Percentiles rank a stretch among this genome's conserved stretches.
Conservation (phyloP, 768 basidiomycete genomes). For the Calocybe cyanea region DNA sequence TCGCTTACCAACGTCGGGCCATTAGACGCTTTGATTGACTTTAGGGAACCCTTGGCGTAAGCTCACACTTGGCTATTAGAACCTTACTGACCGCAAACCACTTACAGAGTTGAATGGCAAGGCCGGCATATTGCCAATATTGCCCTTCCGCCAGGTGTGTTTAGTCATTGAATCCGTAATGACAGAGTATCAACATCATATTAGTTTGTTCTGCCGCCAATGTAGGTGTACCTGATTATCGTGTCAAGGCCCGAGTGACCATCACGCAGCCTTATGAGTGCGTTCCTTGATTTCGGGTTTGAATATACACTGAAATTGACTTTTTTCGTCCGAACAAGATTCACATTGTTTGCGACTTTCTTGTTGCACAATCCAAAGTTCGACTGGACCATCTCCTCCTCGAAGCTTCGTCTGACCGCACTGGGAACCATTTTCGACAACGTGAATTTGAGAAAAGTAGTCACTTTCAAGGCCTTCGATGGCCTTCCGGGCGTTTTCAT, state of each 20-base stretch:
- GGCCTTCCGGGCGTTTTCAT: slow-evolving; percentile 67
- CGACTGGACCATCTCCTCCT: slow-evolving; percentile 67
- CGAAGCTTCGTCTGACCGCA: slow-evolving; percentile 58
- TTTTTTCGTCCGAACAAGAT: slow-evolving; percentile 31
- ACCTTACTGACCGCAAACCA: neutral
- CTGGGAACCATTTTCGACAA: slow-evolving; percentile 68
- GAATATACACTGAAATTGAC: neutral
- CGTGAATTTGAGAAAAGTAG: slow-evolving; percentile 54
- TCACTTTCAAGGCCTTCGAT: slow-evolving; percentile 69
- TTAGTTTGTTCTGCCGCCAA: slow-evolving; percentile 68
- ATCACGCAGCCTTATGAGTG: slow-evolving; percentile 53
- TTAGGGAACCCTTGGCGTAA: slow-evolving; percentile 58
- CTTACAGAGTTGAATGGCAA: slow-evolving; percentile 55
- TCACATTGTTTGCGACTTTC: slow-evolving; percentile 63
- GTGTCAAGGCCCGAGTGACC: slow-evolving; percentile 44
- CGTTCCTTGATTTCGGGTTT: slow-evolving; percentile 17
- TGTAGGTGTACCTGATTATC: slow-evolving; percentile 60
- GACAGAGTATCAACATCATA: neutral
- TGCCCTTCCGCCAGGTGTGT: slow-evolving; percentile 52
- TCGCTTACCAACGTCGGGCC: slow-evolving; percentile 63
- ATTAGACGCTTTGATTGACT: slow-evolving; percentile 65
- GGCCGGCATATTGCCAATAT: slow-evolving; percentile 62
- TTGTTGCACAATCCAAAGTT: slow-evolving; percentile 63
- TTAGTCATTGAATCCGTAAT: too few species aligned
- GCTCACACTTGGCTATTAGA: slow-evolving; percentile 16